Evolutionary conservation across 441 rosid species (phyloP).

Genomic region (Bocquillonia castaneifolia): DNA sequence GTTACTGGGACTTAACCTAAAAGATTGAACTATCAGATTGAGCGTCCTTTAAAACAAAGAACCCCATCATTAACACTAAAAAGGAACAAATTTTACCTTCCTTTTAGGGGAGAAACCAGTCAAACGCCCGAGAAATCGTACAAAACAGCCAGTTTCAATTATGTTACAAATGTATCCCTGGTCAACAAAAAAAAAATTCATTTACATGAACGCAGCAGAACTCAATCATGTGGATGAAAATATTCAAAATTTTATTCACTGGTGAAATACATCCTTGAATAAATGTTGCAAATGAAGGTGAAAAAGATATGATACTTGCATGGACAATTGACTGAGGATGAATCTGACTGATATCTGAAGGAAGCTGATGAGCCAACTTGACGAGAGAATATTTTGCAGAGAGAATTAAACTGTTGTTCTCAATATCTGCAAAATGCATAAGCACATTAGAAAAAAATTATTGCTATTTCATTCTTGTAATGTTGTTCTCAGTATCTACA

Average conservation of each 20-base stretch:
- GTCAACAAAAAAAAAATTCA: slow-evolving; percentile 25
- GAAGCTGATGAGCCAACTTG: slow-evolving; percentile 60
- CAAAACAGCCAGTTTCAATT: slow-evolving; percentile 91
- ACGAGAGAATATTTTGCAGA: slow-evolving; percentile 84
- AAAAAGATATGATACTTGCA: slow-evolving; percentile 43
- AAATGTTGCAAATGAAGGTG: slow-evolving; percentile 1
- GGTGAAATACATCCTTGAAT: neutral
- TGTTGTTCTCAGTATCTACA: slow-evolving; percentile 77
- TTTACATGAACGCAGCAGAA: slow-evolving; percentile 4
- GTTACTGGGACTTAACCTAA: neutral
- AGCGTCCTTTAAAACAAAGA: neutral
- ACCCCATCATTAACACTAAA: neutral
- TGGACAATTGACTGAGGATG: slow-evolving; percentile 57
- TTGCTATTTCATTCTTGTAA: neutral
- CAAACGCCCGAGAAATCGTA: slow-evolving; percentile 92
- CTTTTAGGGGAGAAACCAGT: slow-evolving; percentile 92
- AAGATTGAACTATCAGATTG: neutral
- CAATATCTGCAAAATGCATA: slow-evolving; percentile 52
- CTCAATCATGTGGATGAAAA: neutral
- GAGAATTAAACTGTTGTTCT: slow-evolving; percentile 64
- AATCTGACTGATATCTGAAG: slow-evolving; percentile 62
- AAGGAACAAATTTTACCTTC: slow-evolving; percentile 48
- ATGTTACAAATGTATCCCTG: slow-evolving; percentile 93
- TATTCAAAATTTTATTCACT: neutral
- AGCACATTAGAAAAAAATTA: slow-evolving; percentile 16